These are phyloP conservation scores for Brasenia schreberi DNA, from an alignment of 164 flowering plant species.

Conservation along the genomic window DNA sequence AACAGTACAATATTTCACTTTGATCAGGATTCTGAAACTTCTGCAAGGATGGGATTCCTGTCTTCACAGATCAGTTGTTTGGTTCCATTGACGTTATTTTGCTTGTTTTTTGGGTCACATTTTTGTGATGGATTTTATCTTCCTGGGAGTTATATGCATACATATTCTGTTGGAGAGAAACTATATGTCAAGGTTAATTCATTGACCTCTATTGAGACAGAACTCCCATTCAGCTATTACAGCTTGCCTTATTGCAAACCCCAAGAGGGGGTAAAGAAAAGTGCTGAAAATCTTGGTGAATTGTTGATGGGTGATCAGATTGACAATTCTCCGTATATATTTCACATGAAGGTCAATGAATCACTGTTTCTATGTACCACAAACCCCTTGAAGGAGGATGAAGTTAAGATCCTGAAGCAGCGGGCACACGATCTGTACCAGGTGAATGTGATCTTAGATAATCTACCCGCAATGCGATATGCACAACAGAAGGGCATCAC, in stretches of 20 bases:
- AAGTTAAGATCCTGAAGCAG: slow-evolving; percentile 21
- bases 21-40: background rate
- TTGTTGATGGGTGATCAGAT: slow-evolving; percentile 31
- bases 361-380: slow-evolving; percentile 21
- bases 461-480: slow-evolving; percentile 32
- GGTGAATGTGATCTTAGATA: slow-evolving; percentile 38
- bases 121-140: slow-evolving; percentile 18
- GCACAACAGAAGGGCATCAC: slow-evolving; percentile 17
- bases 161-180: slow-evolving; percentile 10
- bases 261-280: slow-evolving; percentile 13
- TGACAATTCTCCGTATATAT: slow-evolving; percentile 21
- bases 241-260: slow-evolving; percentile 23
- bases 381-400: slow-evolving; percentile 12
- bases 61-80: background rate
- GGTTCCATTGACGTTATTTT: background rate
- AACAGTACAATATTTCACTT: too few species aligned
- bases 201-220: slow-evolving; percentile 23
- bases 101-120: slow-evolving; percentile 6
- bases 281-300: slow-evolving; percentile 25
- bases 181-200: slow-evolving; percentile 22
- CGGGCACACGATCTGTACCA: slow-evolving; percentile 29
- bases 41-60: background rate
- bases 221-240: slow-evolving; percentile 22
- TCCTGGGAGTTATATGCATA: slow-evolving; percentile 26
- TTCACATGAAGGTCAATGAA: slow-evolving; percentile 18